These are phyloP conservation scores for Epichloe glyceriae DNA, from an alignment of 2,329 filamentous ascomycete genomes.

Conservation along the genomic window DNA sequence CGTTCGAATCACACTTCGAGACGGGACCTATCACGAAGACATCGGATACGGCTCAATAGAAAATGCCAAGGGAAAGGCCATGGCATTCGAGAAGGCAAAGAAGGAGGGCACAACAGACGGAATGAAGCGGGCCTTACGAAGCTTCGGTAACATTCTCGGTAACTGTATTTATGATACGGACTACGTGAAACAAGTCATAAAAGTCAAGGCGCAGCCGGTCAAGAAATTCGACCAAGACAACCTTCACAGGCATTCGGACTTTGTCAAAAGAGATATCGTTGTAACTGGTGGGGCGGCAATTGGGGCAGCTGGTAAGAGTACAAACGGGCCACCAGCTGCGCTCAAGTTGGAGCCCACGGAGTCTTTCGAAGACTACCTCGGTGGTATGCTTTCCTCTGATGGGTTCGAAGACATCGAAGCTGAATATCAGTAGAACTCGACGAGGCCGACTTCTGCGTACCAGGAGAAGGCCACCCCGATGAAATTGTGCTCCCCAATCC, in stretches of 20 bases:
- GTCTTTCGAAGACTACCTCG: constrained; percentile 39
- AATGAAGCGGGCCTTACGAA: constrained; percentile 76
- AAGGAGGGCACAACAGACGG: constrained; percentile 96
- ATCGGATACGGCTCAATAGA: constrained; percentile 95
- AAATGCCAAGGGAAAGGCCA: constrained; percentile 88
- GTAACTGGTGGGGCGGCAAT: constrained; percentile 11
- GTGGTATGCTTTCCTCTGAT: constrained; percentile 30
- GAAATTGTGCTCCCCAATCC: constrained; percentile 48
- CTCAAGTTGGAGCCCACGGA: constrained; percentile 24
- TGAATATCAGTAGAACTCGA: constrained; percentile 49
- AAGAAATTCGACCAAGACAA: constrained; percentile 67
- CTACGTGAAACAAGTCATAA: constrained; percentile 80
- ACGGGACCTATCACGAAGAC: constrained; percentile 96
- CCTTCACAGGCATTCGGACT: constrained; percentile 72
- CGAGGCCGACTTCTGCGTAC: constrained; percentile 61
- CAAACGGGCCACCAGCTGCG: constrained; percentile 3
- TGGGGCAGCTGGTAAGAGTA: neutral
- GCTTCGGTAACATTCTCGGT: constrained; percentile 92
- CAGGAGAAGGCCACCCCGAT: constrained; percentile 60
- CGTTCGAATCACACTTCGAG: constrained; percentile 75
- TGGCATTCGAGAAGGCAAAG: constrained; percentile 96
- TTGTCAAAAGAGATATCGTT: constrained; percentile 43
- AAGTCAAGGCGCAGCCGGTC: constrained; percentile 63
- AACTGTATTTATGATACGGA: constrained; percentile 98
- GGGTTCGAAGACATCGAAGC: constrained; percentile 24